Percentiles rank a stretch among this genome's conserved stretches.
phyloP scores from a whole-genome alignment of 495 filamentous ascomycete genomes.

The Chaetomium tenue region DNA sequence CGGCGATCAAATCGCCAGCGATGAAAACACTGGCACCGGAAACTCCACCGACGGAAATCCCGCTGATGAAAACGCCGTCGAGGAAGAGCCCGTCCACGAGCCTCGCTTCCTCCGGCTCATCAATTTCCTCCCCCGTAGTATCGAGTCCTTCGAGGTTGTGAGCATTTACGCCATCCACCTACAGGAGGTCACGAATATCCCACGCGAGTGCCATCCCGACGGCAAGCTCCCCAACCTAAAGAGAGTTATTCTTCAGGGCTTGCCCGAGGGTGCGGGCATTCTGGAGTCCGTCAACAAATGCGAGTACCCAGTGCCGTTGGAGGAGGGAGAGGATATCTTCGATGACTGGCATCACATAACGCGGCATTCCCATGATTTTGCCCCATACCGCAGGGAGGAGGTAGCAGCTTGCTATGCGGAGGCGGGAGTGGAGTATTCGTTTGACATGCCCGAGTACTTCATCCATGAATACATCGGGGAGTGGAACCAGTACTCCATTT shows the following conservation, averaged over 20 bases:
- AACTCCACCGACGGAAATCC: no score
- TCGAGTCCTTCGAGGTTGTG: not conserved
- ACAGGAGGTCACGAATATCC: not conserved
- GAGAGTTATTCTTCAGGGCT: not conserved
- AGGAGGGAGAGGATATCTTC: not conserved
- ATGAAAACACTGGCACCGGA: no score
- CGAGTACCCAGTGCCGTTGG: not conserved
- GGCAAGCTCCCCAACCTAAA: not conserved
- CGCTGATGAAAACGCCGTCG: no score
- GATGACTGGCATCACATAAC: not conserved
- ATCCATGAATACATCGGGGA: no score
- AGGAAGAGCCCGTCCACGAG: no score
- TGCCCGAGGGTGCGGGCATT: not conserved
- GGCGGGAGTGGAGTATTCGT: no score
- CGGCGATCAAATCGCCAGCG: no score
- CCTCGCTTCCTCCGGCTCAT: not conserved
- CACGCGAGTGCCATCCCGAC: not conserved
- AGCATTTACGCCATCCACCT: conserved; percentile 4
- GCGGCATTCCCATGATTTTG: no score
- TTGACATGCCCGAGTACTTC: no score
- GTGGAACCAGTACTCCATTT: no score
- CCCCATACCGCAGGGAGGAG: no score
- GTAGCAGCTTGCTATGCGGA: no score
- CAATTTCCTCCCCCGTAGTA: not conserved
- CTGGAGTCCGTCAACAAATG: not conserved